A percentile compares a stretch with the other conserved stretches of the same genome.
phyloP scores from a whole-genome alignment of 257 asterid species.

The Ligustrum vulgare region DNA sequence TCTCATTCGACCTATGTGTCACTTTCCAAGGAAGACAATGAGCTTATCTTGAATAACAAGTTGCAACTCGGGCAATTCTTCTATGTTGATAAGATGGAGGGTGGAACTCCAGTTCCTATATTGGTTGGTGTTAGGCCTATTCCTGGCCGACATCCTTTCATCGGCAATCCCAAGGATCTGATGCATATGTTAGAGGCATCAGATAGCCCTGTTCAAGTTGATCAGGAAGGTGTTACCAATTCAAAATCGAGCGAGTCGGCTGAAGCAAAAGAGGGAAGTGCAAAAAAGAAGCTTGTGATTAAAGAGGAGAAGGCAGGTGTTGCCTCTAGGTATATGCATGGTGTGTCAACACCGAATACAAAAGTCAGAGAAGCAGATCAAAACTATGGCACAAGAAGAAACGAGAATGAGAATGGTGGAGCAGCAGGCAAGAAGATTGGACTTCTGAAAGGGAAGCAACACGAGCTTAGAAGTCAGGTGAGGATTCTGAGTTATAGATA shows the following conservation, averaged over 20 bases:
- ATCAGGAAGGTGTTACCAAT: constrained; percentile 24
- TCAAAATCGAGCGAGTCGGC: constrained; percentile 8
- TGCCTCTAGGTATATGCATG: constrained; percentile 80
- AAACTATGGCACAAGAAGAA: constrained; percentile 22
- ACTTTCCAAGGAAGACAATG: constrained; percentile 59
- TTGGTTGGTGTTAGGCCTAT: constrained; percentile 72
- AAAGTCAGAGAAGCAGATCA: constrained; percentile 41
- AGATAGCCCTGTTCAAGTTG: constrained; percentile 33
- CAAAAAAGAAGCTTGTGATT: constrained; percentile 57
- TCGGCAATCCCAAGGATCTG: constrained; percentile 80
- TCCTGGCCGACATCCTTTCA: constrained; percentile 76
- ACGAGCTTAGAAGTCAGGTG: constrained; percentile 71
- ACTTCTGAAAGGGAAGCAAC: constrained; percentile 41
- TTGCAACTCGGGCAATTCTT: constrained; percentile 76
- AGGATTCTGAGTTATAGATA: constrained; percentile 1
- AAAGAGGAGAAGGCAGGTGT: constrained; percentile 78
- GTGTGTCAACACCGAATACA: constrained; percentile 47
- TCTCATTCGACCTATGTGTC: constrained; percentile 85
- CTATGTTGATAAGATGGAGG: constrained; percentile 72
- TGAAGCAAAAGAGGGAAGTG: constrained; percentile 37
- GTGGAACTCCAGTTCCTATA: constrained; percentile 70
- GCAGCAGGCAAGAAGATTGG: constrained; percentile 35
- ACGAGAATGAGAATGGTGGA: constrained; percentile 36
- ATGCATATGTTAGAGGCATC: constrained; percentile 70
- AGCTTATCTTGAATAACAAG: constrained; percentile 75